These are phyloP conservation scores for Aquilaria sinensis DNA, from an alignment of 345 rosid species.

Conservation along the genomic window DNA sequence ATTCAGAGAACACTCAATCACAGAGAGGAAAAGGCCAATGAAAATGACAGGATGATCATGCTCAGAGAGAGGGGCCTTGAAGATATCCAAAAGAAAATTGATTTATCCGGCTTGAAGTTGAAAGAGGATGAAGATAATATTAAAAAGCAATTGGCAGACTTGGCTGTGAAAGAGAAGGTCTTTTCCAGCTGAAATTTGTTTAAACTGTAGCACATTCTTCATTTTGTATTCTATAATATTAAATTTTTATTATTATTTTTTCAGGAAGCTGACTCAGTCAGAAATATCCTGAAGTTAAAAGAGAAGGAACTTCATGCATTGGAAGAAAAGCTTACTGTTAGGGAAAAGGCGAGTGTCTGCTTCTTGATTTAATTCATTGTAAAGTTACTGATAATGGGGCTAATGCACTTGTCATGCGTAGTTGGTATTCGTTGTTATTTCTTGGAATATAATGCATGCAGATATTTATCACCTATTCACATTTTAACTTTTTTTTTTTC, in stretches of 20 bases:
- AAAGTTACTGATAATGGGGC: no score
- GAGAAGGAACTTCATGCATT: slow-evolving; percentile 48
- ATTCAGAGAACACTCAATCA: slow-evolving; percentile 43
- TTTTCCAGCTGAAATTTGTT: no score
- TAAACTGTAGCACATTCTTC: no score
- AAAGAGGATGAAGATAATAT: slow-evolving; percentile 51
- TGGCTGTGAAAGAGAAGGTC: slow-evolving; percentile 64
- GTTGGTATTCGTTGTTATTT: no score
- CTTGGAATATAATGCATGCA: no score
- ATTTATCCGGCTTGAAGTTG: slow-evolving; percentile 38
- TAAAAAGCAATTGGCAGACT: slow-evolving; percentile 36
- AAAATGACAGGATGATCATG: slow-evolving; percentile 38
- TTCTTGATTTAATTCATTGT: slow-evolving; percentile 2
- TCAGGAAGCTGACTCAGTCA: slow-evolving; percentile 43
- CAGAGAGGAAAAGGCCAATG: slow-evolving; percentile 47
- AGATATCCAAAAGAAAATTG: slow-evolving; percentile 45
- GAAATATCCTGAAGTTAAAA: slow-evolving; percentile 37
- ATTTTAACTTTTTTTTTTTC: no score
- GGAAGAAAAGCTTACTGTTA: slow-evolving; percentile 63
- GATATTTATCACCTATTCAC: no score
- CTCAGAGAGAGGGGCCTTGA: slow-evolving; percentile 50
- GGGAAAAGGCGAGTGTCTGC: slow-evolving; percentile 59
- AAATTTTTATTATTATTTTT: slow-evolving; percentile 15
- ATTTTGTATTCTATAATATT: no score
- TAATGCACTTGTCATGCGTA: no score